phyloP scores from a whole-genome alignment of 2,329 filamentous ascomycete species.

The Rhynchosporium agropyri region DNA sequence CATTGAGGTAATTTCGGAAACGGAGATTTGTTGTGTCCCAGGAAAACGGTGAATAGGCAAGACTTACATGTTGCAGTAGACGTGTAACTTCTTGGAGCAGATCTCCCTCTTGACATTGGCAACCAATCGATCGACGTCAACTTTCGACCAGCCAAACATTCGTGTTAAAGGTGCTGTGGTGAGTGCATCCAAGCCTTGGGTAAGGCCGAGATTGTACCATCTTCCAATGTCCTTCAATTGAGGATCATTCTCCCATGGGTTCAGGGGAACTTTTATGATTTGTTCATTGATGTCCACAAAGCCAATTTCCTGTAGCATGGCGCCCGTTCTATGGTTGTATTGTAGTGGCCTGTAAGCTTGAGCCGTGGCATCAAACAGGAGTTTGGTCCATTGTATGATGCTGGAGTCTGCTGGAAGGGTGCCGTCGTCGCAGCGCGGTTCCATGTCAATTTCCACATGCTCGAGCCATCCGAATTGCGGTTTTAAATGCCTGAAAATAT shows the following conservation, averaged over 20 bases:
- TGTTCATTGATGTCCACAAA: conserved; percentile 79
- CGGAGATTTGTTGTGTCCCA: conserved; percentile 3
- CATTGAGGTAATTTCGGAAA: conserved; percentile 16
- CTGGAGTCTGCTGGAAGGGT: conserved; percentile 59
- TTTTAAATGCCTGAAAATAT: conserved; percentile 66
- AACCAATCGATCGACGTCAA: conserved; percentile 66
- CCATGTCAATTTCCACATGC: conserved; percentile 86
- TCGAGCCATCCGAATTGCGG: conserved; percentile 78
- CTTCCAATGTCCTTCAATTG: conserved; percentile 69
- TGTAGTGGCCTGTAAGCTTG: conserved; percentile 65
- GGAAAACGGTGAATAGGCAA: conserved; percentile 5
- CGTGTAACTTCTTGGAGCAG: conserved; percentile 66
- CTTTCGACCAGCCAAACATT: conserved; percentile 59
- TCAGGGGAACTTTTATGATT: conserved; percentile 70
- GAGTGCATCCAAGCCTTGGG: conserved; percentile 71
- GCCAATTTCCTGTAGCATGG: conserved; percentile 67
- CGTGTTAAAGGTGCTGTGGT: conserved; percentile 73
- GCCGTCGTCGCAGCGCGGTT: conserved; percentile 70
- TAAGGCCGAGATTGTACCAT: conserved; percentile 83
- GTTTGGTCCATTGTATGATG: conserved; percentile 69
- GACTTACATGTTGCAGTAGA: conserved; percentile 78
- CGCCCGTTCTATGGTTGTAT: conserved; percentile 62
- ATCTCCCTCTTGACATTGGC: conserved; percentile 68
- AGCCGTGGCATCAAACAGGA: conserved; percentile 69
- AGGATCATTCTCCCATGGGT: conserved; percentile 69